These are phyloP conservation scores for Noccaea bulbosa DNA, from an alignment of 345 rosid genomes.

Conservation along the genomic window DNA sequence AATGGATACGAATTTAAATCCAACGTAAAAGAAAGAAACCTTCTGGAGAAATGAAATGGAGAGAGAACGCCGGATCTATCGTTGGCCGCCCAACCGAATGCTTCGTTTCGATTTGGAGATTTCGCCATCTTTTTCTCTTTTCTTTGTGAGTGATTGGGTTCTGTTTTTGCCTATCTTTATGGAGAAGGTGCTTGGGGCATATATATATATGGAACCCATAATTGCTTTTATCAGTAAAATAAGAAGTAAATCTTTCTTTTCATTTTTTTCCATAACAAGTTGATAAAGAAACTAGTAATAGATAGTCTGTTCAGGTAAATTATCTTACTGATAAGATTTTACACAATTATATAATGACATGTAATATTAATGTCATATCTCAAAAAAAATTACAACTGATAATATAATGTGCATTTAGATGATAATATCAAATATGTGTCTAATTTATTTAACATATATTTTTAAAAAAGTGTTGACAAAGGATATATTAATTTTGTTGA, in stretches of 20 bases:
- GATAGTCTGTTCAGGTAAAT: not conserved
- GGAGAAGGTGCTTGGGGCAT: not conserved
- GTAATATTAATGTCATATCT: no score
- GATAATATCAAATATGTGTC: no score
- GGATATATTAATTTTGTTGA: no score
- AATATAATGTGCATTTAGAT: no score
- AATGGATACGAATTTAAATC: not conserved
- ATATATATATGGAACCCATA: not conserved
- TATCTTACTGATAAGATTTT: not conserved
- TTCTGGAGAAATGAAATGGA: constrained; percentile 50
- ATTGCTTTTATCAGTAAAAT: not conserved
- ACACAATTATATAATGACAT: no score
- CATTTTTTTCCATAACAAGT: not conserved
- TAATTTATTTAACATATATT: no score
- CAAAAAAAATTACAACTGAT: no score
- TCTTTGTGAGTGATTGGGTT: not conserved
- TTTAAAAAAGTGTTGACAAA: no score
- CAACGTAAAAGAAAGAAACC: constrained; percentile 26
- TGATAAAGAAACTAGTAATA: not conserved
- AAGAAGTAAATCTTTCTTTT: not conserved
- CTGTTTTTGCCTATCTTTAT: not conserved
- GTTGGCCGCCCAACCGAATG: constrained; percentile 53
- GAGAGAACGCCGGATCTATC: constrained; percentile 45
- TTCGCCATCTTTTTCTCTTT: constrained; percentile 23
- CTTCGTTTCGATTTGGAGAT: constrained; percentile 32